Conservation (phyloP, 2,329 filamentous ascomycete genomes). For the Xylaria sp. region DNA sequence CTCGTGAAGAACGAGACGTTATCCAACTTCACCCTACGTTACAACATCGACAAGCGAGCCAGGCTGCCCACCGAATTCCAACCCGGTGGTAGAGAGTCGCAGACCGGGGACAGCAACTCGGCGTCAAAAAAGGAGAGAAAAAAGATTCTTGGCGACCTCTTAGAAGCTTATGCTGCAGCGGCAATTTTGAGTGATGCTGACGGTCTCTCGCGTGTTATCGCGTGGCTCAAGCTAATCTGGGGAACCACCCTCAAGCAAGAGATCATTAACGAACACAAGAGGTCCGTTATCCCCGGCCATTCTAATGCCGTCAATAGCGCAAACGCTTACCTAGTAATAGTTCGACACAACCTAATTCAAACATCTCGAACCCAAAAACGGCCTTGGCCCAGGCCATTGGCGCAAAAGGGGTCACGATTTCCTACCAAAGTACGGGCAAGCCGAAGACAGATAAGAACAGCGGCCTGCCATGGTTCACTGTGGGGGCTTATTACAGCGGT, state of each 20-base stretch:
- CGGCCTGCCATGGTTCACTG: slow-evolving; percentile 67
- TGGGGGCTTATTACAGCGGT: slow-evolving; percentile 73
- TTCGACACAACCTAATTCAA: slow-evolving; percentile 12
- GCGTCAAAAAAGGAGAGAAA: slow-evolving; percentile 63
- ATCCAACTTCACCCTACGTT: slow-evolving; percentile 72
- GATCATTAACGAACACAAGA: slow-evolving; percentile 55
- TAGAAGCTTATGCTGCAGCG: slow-evolving; percentile 90
- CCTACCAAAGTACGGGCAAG: slow-evolving; percentile 68
- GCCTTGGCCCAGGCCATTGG: slow-evolving; percentile 62
- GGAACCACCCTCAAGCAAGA: slow-evolving; percentile 68
- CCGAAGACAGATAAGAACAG: slow-evolving; percentile 64
- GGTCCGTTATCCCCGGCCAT: slow-evolving; percentile 26
- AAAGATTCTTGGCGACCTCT: slow-evolving; percentile 86
- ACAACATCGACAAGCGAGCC: slow-evolving; percentile 74
- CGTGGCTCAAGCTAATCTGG: slow-evolving; percentile 84
- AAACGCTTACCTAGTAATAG: slow-evolving; percentile 27
- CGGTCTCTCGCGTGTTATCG: slow-evolving; percentile 69
- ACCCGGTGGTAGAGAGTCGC: slow-evolving; percentile 44
- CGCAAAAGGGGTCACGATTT: slow-evolving; percentile 66
- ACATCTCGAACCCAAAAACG: slow-evolving; percentile 59
- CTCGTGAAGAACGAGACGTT: slow-evolving; percentile 85
- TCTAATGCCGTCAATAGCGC: slow-evolving; percentile 31
- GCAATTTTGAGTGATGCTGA: slow-evolving; percentile 73
- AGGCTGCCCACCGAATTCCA: slow-evolving; percentile 62
- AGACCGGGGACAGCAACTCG: slow-evolving; percentile 49